These are phyloP conservation scores for Metschnikowia noctiluminum DNA, from an alignment of 805 yeast species.

Conservation along the genomic window DNA sequence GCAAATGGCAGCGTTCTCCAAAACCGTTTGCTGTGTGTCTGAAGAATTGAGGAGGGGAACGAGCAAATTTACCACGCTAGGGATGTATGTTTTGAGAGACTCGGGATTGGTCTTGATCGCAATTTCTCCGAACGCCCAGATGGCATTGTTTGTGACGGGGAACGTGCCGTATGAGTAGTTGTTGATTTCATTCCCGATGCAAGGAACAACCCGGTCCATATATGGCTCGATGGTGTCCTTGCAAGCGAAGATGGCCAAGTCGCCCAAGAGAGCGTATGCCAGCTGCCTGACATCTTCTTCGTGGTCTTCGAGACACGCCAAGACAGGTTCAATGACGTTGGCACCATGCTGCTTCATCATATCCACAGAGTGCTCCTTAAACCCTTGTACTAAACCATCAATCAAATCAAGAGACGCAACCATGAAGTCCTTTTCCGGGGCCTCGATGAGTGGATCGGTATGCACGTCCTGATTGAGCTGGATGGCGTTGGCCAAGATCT, in stretches of 20 bases:
- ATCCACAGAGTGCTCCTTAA: constrained; percentile 59
- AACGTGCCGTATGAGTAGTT: constrained; percentile 46
- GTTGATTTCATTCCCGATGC: constrained; percentile 67
- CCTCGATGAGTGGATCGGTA: constrained; percentile 61
- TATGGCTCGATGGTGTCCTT: constrained; percentile 45
- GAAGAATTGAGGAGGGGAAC: constrained; percentile 56
- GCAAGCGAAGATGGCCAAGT: constrained; percentile 64
- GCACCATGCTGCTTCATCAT: constrained; percentile 41
- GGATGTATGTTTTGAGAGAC: constrained; percentile 49
- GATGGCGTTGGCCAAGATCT: constrained; percentile 66
- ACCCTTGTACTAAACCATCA: constrained; percentile 91
- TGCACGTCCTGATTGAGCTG: constrained; percentile 61
- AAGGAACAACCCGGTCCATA: constrained; percentile 53
- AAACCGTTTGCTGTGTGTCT: constrained; percentile 58
- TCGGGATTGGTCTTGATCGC: constrained; percentile 52
- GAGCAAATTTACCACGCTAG: constrained; percentile 51
- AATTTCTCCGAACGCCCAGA: constrained; percentile 92
- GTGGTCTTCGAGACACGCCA: constrained; percentile 70
- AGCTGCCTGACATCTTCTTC: constrained; percentile 89
- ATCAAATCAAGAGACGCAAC: constrained; percentile 86
- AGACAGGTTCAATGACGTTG: constrained; percentile 56
- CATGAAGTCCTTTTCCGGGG: constrained; percentile 87
- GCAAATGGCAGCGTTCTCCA: constrained; percentile 87
- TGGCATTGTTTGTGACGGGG: constrained; percentile 81
- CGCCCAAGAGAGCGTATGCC: constrained; percentile 88